Evolutionary conservation across 805 yeast species (phyloP).

Genomic region (Cyberlindnera petersonii): DNA sequence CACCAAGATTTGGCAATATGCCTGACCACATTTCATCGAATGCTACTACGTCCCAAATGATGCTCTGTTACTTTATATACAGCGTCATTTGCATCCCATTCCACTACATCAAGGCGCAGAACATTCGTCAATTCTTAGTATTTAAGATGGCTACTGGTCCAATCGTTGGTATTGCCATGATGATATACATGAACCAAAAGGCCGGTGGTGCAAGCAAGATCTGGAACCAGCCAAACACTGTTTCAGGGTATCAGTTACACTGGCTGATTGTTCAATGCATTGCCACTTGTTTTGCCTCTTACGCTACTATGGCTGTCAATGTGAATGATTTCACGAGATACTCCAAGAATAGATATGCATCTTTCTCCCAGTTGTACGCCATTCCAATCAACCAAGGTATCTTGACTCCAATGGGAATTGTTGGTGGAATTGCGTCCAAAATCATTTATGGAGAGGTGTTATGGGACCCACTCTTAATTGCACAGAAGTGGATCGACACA

Average conservation of each 20-base stretch:
- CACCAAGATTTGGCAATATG: conserved; percentile 17
- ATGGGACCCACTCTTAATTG: conserved; percentile 21
- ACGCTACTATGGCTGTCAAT: conserved; percentile 17
- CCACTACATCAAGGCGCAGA: conserved; percentile 17
- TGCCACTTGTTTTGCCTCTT: conserved; percentile 7
- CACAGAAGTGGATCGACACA: conserved; percentile 17
- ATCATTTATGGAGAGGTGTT: conserved; percentile 18
- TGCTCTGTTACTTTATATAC: conserved; percentile 16
- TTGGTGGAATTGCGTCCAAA: conserved; percentile 15
- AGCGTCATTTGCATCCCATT: conserved; percentile 15
- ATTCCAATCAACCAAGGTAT: conserved; percentile 17
- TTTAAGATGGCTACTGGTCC: conserved; percentile 17
- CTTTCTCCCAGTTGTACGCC: conserved; percentile 14
- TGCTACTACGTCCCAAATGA: conserved; percentile 14
- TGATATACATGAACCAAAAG: conserved; percentile 15
- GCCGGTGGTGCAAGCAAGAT: conserved; percentile 15
- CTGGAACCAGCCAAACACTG: conserved; percentile 10
- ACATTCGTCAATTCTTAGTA: conserved; percentile 10
- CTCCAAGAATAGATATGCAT: conserved; percentile 11
- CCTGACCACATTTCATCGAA: conserved; percentile 6
- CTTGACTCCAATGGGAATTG: conserved; percentile 17
- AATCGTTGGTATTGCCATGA: conserved; percentile 13
- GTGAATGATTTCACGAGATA: conserved; percentile 16
- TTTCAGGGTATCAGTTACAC: conserved; percentile 3
- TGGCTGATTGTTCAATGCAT: conserved; percentile 14